Conservation (phyloP, 768 basidiomycete genomes). For the Suillus sp. region DNA sequence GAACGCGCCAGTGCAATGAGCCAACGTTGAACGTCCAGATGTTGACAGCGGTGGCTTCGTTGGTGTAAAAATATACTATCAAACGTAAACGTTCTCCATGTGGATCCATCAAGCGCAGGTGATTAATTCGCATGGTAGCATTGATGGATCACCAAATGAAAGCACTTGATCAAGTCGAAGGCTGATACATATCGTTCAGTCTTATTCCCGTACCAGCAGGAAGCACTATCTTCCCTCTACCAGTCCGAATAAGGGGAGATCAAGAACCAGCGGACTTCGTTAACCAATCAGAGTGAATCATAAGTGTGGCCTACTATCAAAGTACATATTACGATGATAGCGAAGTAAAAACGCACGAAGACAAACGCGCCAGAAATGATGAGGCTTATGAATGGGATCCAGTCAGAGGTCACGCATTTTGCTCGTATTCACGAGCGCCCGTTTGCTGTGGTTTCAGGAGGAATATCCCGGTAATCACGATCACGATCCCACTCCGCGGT, state of each 20-base stretch:
- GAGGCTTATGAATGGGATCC: background rate
- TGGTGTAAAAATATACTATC: background rate
- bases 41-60: background rate
- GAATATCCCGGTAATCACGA: conserved; percentile 9
- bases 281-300: background rate
- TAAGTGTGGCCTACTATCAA: background rate
- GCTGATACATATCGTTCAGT: background rate
- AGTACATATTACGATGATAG: background rate
- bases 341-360: background rate
- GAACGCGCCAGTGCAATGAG: background rate
- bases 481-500: conserved; percentile 16
- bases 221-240: background rate
- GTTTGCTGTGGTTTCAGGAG: conserved; percentile 22
- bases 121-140: background rate
- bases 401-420: no score
- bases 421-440: conserved; percentile 18
- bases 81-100: background rate
- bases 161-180: background rate
- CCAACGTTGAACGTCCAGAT: background rate
- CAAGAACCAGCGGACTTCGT: background rate
- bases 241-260: background rate
- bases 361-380: background rate
- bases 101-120: background rate
- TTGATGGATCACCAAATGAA: no score
- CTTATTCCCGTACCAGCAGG: background rate